A percentile compares a stretch with the other conserved stretches of the same genome.
Conservation (phyloP, 2,329 filamentous ascomycete genomes). For the Geosmithia morbida region DNA sequence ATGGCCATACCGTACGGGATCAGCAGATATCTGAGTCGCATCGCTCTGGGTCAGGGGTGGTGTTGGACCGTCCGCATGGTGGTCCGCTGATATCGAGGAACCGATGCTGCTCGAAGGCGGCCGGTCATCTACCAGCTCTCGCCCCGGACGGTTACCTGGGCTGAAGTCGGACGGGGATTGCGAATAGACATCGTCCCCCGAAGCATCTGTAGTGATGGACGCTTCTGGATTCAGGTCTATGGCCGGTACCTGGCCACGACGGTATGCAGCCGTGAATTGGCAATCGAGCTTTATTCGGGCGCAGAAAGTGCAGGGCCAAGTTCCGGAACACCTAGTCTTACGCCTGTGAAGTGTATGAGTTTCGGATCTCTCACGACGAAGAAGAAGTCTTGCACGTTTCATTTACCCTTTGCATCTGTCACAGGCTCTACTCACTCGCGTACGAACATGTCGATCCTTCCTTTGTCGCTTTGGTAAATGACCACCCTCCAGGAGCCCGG, state of each 20-base stretch:
- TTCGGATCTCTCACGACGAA: no score
- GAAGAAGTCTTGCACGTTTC: not conserved
- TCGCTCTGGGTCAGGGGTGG: no score
- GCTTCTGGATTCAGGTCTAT: not conserved
- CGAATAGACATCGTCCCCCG: no score
- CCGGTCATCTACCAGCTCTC: no score
- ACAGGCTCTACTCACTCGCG: not conserved
- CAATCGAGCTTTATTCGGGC: not conserved
- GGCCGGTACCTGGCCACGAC: not conserved
- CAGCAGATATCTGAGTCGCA: no score
- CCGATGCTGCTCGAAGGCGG: no score
- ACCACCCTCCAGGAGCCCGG: not conserved
- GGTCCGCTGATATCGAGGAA: no score
- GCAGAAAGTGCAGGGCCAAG: not conserved
- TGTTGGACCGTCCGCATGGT: not conserved
- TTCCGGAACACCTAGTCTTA: not conserved
- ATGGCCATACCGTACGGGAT: no score
- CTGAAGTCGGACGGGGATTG: no score
- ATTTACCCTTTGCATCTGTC: conserved; percentile 1
- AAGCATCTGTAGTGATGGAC: not conserved
- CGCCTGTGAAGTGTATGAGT: not conserved
- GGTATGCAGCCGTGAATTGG: conserved; percentile 1
- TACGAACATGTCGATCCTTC: not conserved
- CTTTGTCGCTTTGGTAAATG: not conserved
- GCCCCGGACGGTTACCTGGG: no score